Percentiles rank a stretch among this genome's conserved stretches.
phyloP scores from a whole-genome alignment of 1,139 yeast species.

The Kurtzmaniella quercitrusa region DNA sequence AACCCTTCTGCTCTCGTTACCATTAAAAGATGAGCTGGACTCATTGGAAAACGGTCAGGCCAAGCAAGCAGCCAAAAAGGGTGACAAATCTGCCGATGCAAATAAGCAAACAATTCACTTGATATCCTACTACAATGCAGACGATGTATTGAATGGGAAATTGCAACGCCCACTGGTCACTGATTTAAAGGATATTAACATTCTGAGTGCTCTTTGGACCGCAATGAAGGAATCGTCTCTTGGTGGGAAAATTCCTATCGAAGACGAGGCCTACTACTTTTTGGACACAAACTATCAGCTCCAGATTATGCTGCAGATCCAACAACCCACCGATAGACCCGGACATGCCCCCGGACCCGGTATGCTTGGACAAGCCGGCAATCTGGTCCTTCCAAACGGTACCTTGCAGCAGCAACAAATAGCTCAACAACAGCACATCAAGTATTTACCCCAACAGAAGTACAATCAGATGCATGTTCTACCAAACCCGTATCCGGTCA shows the following conservation, averaged over 20 bases:
- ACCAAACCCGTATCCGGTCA: slow-evolving; percentile 1
- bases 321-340: slow-evolving; percentile 12
- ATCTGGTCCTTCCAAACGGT: not conserved
- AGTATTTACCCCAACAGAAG: not conserved
- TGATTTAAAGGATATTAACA: slow-evolving; percentile 45
- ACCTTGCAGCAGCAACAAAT: not conserved
- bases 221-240: slow-evolving; percentile 59
- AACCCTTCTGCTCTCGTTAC: slow-evolving; percentile 58
- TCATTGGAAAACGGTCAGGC: not conserved
- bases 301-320: slow-evolving; percentile 35
- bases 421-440: slow-evolving; percentile 1
- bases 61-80: slow-evolving; percentile 14
- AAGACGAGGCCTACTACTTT: slow-evolving; percentile 51
- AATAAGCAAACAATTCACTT: slow-evolving; percentile 61
- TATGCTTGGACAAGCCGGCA: not conserved
- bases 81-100: slow-evolving; percentile 25
- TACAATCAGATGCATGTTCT: slow-evolving; percentile 1
- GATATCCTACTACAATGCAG: slow-evolving; percentile 72
- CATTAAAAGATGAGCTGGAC: slow-evolving; percentile 21
- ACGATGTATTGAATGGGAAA: slow-evolving; percentile 61
- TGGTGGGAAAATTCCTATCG: slow-evolving; percentile 52
- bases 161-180: slow-evolving; percentile 59
- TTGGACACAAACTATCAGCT: slow-evolving; percentile 46
- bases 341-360: slow-evolving; percentile 2
- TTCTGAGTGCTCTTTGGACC: slow-evolving; percentile 58